Conservation (phyloP, 345 rosid species). For the Populus deltoides region DNA sequence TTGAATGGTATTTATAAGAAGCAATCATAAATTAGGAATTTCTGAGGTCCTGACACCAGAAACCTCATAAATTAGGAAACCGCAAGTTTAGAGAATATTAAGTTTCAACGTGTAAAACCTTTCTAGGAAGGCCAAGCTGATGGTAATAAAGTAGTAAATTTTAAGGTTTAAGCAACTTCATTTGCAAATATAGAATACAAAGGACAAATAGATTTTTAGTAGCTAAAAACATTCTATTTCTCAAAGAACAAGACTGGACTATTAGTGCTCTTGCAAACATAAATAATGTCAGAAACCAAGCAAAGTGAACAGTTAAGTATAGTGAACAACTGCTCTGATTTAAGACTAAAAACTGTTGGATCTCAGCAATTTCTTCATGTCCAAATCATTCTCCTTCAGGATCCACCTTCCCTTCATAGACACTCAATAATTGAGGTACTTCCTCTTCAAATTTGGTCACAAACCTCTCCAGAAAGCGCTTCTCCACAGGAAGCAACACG, state of each 20-base stretch:
- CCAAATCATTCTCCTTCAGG: neutral
- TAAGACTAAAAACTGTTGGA: neutral
- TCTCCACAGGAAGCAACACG: conserved; percentile 37
- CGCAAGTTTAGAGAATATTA: neutral
- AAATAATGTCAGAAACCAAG: neutral
- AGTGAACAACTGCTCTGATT: neutral
- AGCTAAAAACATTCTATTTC: too few relatives aligned
- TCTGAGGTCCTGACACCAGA: neutral
- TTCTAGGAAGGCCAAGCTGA: neutral
- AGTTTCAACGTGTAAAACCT: neutral
- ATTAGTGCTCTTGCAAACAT: neutral
- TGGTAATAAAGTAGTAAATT: neutral
- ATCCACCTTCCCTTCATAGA: conserved; percentile 29
- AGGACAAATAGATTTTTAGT: too few relatives aligned
- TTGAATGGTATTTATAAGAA: neutral
- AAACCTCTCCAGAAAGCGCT: conserved; percentile 40
- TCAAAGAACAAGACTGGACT: neutral
- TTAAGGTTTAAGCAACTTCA: neutral
- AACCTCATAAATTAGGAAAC: neutral
- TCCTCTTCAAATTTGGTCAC: conserved; percentile 38
- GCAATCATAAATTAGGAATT: too few relatives aligned
- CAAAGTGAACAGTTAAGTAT: neutral
- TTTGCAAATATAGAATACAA: neutral
- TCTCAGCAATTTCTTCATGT: neutral
- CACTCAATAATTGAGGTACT: conserved; percentile 41